phyloP scores from a whole-genome alignment of 2,329 filamentous ascomycete genomes.

The Gaeumannomyces sp. region DNA sequence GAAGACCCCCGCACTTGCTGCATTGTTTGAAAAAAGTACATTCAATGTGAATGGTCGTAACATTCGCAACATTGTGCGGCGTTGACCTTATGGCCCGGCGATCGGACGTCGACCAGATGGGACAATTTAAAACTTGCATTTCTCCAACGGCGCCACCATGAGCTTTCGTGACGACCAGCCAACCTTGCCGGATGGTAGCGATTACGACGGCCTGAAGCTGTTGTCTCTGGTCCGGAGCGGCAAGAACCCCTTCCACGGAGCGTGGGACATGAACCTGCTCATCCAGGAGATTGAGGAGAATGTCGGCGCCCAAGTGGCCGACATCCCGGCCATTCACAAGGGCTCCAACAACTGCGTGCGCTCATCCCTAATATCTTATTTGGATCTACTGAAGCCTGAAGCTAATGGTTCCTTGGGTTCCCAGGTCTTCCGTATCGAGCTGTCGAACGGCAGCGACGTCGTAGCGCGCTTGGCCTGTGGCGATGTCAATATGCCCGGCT shows the following conservation, averaged over 20 bases:
- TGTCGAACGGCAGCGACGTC: constrained; percentile 12
- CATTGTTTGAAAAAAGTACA: too few relatives aligned
- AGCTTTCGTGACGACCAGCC: neutral
- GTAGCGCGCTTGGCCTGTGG: constrained; percentile 16
- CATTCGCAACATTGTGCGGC: too few relatives aligned
- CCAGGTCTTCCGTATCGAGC: constrained; percentile 9
- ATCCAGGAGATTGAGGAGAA: constrained; percentile 22
- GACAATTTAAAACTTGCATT: too few relatives aligned
- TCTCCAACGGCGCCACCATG: too few relatives aligned
- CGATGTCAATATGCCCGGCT: constrained; percentile 16
- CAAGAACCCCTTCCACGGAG: constrained; percentile 20
- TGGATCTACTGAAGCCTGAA: constrained; percentile 11
- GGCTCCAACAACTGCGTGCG: constrained; percentile 25
- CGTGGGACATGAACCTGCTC: constrained; percentile 21
- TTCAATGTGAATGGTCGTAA: too few relatives aligned
- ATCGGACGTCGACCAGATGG: too few relatives aligned
- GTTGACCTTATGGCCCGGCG: too few relatives aligned
- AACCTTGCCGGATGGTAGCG: neutral
- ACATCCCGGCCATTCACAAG: constrained; percentile 19
- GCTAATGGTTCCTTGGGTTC: constrained; percentile 11
- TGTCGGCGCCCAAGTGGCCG: constrained; percentile 16
- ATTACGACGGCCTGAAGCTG: constrained; percentile 13
- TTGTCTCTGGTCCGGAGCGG: constrained; percentile 8
- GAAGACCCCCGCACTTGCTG: too few relatives aligned
- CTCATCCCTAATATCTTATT: too few relatives aligned